These are phyloP conservation scores for Leucogyrophana mollusca DNA, from an alignment of 768 basidiomycete species.

Conservation along the genomic window DNA sequence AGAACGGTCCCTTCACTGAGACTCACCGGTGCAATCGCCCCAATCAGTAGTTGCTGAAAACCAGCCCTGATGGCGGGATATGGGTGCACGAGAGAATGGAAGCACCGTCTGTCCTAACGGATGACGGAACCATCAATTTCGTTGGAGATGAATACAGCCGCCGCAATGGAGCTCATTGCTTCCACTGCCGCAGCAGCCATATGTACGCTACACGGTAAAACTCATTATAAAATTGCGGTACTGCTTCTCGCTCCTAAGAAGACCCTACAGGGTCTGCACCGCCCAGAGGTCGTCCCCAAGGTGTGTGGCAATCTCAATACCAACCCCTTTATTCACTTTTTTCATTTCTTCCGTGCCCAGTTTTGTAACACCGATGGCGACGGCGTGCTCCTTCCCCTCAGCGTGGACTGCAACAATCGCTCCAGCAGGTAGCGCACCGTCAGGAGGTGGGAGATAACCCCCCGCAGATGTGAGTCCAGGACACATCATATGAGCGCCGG, in stretches of 20 bases:
- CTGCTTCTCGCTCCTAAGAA: neutral
- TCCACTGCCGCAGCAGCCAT: too few species aligned
- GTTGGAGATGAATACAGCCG: too few species aligned
- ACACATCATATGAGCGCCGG: conserved; percentile 95
- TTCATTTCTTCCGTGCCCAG: conserved; percentile 88
- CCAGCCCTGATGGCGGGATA: neutral
- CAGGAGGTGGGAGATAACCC: conserved; percentile 78
- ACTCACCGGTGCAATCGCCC: too few species aligned
- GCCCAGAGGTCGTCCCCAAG: conserved; percentile 90
- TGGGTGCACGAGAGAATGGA: neutral
- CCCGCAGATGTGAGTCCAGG: conserved; percentile 94
- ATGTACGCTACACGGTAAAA: too few species aligned
- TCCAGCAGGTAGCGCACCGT: conserved; percentile 64
- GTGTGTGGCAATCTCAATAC: conserved; percentile 83
- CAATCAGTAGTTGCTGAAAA: too few species aligned
- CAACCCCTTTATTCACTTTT: conserved; percentile 85
- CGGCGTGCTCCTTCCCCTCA: conserved; percentile 94
- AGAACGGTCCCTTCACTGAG: too few species aligned
- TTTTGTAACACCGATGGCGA: conserved; percentile 82
- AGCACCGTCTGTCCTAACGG: conserved; percentile 1
- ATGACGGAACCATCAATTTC: too few species aligned
- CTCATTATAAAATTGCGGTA: too few species aligned
- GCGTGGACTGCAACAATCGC: conserved; percentile 86
- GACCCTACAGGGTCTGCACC: conserved; percentile 54
- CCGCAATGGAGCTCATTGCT: too few species aligned